Evolutionary conservation across 2,329 filamentous ascomycete species (phyloP), one percentile per base, ranked within the genome.

Genomic region (Aspergillus proliferans): DNA sequence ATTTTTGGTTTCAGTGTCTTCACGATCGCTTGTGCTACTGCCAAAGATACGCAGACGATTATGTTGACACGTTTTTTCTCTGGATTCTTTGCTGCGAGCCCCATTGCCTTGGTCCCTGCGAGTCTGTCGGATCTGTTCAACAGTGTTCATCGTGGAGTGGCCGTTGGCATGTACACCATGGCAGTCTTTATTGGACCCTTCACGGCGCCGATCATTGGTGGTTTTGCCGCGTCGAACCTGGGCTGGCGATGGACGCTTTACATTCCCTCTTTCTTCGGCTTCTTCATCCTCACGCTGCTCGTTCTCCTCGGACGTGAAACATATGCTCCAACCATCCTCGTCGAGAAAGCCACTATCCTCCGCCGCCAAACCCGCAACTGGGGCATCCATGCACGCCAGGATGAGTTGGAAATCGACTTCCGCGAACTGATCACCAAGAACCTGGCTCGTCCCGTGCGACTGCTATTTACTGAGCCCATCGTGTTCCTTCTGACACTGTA

Each of bases 161-260:
- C 65, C 22, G 71, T 76, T 19, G 72, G 72, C 4, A 61, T 76
- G 12, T 77, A 76, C 53, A 70, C 69, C 28, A 70, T 75, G 60
- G 70, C 68, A 0, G 74, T 73, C 2, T 71, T 77, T 53, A 67
- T 68, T 0, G 73, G 74, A 3, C 75, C 75, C 0, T 62, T 75
- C 18, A 59, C 73, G 1, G 73, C 73, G 2, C 74, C 75, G 0
- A 76, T 75, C 46, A 66, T 76, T 24, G 74, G 74, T 12, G 74
- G 74, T 6, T 77, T 75, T 58, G 76, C 72, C 15, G 64, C 69
- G 21, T 71, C 70, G 52, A 73, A 71, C 39, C 66, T 76, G 0
- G 73, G 74, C 22, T 77, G 73, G 72, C 68, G 73, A 21, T 77
- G 73, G 73, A 76, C 74, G 0, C 63, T 72, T 24, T 75, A 77